Conservation (phyloP, 768 basidiomycete genomes). For the Serpula lacrymans region DNA sequence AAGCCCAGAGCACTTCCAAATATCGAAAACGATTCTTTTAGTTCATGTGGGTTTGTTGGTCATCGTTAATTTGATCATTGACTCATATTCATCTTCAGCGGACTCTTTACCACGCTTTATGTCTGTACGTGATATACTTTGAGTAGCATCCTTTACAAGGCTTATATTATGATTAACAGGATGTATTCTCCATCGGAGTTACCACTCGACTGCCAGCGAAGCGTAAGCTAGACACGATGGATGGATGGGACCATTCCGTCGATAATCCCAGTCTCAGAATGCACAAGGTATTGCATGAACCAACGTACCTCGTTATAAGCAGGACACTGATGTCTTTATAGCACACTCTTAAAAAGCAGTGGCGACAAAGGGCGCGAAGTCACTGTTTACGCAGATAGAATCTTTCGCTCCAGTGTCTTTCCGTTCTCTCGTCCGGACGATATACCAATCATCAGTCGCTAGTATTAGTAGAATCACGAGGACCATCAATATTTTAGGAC, state of each 20-base stretch:
- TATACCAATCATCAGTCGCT: too few relatives aligned
- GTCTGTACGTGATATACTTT: constrained; percentile 12
- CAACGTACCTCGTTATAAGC: too few relatives aligned
- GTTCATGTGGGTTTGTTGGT: constrained; percentile 12
- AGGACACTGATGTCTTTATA: too few relatives aligned
- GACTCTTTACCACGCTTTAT: constrained; percentile 8
- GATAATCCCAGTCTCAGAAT: constrained; percentile 2
- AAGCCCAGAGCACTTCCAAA: constrained; percentile 21
- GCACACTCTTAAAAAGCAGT: too few relatives aligned
- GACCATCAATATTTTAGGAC: too few relatives aligned
- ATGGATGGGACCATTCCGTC: neutral
- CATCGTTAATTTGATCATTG: neutral
- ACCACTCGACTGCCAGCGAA: constrained; percentile 23
- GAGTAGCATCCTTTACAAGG: too few relatives aligned
- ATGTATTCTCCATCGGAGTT: constrained; percentile 16
- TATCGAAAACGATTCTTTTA: constrained; percentile 4
- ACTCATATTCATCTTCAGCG: constrained; percentile 9
- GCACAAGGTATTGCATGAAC: constrained; percentile 23
- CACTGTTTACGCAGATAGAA: too few relatives aligned
- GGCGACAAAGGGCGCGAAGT: too few relatives aligned
- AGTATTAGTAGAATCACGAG: too few relatives aligned
- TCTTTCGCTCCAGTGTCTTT: too few relatives aligned
- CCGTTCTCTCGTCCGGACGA: too few relatives aligned
- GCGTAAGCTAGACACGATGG: constrained; percentile 20
- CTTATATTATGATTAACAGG: too few relatives aligned